phyloP scores from a whole-genome alignment of 768 basidiomycete species.

The Amyloporia xantha region DNA sequence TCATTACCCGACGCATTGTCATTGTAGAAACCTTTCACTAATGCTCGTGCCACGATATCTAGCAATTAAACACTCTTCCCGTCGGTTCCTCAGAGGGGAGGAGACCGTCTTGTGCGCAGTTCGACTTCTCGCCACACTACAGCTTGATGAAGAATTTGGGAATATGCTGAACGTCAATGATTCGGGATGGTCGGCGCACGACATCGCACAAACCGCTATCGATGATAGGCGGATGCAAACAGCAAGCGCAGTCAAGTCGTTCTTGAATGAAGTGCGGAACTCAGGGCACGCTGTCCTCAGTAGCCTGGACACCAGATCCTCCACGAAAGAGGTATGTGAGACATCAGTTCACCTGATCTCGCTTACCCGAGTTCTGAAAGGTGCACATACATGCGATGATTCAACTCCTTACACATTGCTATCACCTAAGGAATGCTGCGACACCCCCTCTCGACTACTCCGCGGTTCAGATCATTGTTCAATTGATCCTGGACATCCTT shows the following conservation, averaged over 20 bases:
- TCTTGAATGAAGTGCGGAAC: neutral
- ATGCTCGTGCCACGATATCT: too few species aligned
- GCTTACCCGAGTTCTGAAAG: too few species aligned
- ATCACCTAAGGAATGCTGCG: conserved; percentile 3
- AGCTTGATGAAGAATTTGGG: neutral
- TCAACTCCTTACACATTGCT: conserved; percentile 6
- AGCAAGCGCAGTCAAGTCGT: neutral
- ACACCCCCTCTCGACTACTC: conserved; percentile 52
- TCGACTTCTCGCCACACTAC: neutral
- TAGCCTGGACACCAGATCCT: too few species aligned
- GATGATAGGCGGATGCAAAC: conserved; percentile 3
- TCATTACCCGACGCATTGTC: too few species aligned
- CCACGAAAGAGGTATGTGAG: too few species aligned
- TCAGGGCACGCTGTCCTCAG: too few species aligned
- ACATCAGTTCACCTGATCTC: too few species aligned
- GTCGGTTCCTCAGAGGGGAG: too few species aligned
- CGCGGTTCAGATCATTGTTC: conserved; percentile 49
- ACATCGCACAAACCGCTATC: neutral
- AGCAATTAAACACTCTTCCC: too few species aligned
- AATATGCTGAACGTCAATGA: neutral
- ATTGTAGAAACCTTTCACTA: too few species aligned
- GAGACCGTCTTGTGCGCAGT: neutral
- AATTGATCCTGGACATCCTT: conserved; percentile 43
- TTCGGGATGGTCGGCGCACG: neutral
- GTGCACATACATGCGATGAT: too few species aligned